Conservation (phyloP, 441 rosid genomes). For the Populus hybrid region DNA sequence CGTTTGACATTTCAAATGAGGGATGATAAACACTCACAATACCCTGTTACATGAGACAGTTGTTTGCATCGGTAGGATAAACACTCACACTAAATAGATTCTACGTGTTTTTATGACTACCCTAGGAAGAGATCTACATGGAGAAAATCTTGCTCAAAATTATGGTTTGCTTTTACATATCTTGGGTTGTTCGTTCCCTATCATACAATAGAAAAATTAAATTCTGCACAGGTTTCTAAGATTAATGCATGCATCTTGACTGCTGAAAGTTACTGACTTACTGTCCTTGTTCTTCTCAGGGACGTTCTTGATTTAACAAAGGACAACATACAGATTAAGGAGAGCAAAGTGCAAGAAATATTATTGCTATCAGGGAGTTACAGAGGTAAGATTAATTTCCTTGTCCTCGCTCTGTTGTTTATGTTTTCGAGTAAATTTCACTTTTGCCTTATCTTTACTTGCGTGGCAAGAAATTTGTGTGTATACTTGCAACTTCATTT, state of each 20-base stretch:
- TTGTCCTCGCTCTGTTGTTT: constrained; percentile 7
- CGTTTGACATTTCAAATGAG: constrained; percentile 33
- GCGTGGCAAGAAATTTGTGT: neutral
- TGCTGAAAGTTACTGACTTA: no score
- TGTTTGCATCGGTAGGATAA: constrained; percentile 16
- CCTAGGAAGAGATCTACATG: constrained; percentile 96
- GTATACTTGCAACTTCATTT: constrained; percentile 13
- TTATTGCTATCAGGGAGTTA: constrained; percentile 57
- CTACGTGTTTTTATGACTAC: no score
- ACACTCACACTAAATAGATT: no score
- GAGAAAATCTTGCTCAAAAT: constrained; percentile 51
- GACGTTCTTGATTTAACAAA: constrained; percentile 80
- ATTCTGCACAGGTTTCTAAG: no score
- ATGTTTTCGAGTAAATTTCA: neutral
- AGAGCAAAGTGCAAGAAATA: constrained; percentile 66
- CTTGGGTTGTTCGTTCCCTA: neutral
- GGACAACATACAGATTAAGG: constrained; percentile 81
- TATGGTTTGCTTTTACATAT: constrained; percentile 1
- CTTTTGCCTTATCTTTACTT: neutral
- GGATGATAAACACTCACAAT: constrained; percentile 26
- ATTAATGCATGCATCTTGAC: no score
- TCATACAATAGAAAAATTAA: no score
- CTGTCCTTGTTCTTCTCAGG: constrained; percentile 32
- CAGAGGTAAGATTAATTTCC: constrained; percentile 45
- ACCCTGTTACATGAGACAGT: neutral